phyloP scores from a whole-genome alignment of 805 yeast genomes.

The Brettanomyces sp. region DNA sequence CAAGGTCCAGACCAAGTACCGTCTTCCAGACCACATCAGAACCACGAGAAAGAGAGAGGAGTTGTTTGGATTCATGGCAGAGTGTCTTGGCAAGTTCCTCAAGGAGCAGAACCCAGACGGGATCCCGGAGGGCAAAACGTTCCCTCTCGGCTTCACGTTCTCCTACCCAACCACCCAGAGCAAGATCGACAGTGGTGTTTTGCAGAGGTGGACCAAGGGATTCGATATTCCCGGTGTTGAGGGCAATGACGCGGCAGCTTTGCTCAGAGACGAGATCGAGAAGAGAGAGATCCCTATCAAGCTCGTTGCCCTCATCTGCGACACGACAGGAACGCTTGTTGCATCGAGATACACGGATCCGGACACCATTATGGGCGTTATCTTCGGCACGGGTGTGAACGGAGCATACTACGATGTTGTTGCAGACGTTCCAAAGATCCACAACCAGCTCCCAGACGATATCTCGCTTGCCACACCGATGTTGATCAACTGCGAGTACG shows the following conservation, averaged over 20 bases:
- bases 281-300: conserved; percentile 67
- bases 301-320: conserved; percentile 91
- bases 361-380: conserved; percentile 88
- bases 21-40: conserved; percentile 71
- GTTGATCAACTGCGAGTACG: conserved; percentile 99
- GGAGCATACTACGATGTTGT: conserved; percentile 91
- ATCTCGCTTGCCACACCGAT: conserved; percentile 61
- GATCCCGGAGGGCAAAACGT: conserved; percentile 36
- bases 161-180: conserved; percentile 84
- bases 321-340: conserved; percentile 93
- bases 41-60: conserved; percentile 66
- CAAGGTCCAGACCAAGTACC: conserved; percentile 81
- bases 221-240: conserved; percentile 93
- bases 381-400: conserved; percentile 97
- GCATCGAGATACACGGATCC: conserved; percentile 94
- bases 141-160: conserved; percentile 93
- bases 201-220: conserved; percentile 98
- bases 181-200: conserved; percentile 75
- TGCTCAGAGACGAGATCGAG: conserved; percentile 71
- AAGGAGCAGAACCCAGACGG: conserved; percentile 64
- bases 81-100: conserved; percentile 66
- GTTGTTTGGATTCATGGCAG: conserved; percentile 84
- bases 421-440: conserved; percentile 71
- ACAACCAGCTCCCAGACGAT: conserved; percentile 62
- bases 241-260: conserved; percentile 89